Evolutionary conservation across 1,284 basidiomycete species (phyloP).

Genomic region (Rhodotorula mucilaginosa): DNA sequence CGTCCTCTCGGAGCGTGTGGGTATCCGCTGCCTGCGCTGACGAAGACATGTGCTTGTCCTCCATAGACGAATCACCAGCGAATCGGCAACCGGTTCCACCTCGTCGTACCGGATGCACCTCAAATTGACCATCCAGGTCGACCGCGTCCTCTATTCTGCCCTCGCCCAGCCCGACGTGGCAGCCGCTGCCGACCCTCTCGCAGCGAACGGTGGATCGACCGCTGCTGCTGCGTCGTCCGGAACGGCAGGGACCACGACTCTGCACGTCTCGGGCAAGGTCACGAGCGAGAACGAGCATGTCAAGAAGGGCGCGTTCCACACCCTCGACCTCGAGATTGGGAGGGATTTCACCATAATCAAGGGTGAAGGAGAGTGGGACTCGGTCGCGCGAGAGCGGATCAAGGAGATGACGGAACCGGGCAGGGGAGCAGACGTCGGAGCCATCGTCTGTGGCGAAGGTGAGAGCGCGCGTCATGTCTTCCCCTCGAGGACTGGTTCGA

Average conservation of each 20-base stretch:
- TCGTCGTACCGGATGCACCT: slow-evolving; percentile 85
- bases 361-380: slow-evolving; percentile 75
- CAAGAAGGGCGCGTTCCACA: slow-evolving; percentile 92
- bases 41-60: slow-evolving; percentile 45
- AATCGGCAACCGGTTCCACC: slow-evolving; percentile 87
- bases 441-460: slow-evolving; percentile 92
- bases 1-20: too few species aligned
- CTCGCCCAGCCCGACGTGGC: slow-evolving; percentile 25
- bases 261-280: slow-evolving; percentile 86
- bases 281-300: slow-evolving; percentile 88
- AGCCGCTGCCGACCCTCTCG: neutral
- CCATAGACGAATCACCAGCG: slow-evolving; percentile 61
- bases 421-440: slow-evolving; percentile 90
- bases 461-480: slow-evolving; percentile 18
- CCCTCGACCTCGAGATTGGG: slow-evolving; percentile 87
- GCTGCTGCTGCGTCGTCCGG: slow-evolving; percentile 24
- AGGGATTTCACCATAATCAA: slow-evolving; percentile 92
- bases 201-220: neutral
- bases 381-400: slow-evolving; percentile 75
- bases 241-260: slow-evolving; percentile 48
- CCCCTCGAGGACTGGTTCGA: too few species aligned
- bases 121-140: slow-evolving; percentile 79
- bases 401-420: slow-evolving; percentile 87
- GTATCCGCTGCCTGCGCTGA: too few species aligned
- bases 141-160: slow-evolving; percentile 53